Base-by-base conservation (phyloP, 164 flowering plant genomes). In the Magnolia kwangsiensis region DNA sequence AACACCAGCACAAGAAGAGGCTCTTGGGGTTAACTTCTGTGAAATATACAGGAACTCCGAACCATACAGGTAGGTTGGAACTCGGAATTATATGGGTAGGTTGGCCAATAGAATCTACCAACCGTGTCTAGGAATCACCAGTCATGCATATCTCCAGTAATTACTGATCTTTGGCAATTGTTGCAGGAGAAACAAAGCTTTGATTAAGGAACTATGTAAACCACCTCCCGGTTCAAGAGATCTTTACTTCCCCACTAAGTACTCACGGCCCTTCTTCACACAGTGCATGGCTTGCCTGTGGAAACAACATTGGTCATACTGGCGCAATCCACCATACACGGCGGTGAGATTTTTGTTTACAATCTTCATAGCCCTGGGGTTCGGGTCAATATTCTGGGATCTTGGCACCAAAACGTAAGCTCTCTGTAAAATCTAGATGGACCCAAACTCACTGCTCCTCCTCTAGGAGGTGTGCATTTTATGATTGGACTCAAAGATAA, bases 261-360 rank as follows among this genome's bases (percentile, higher is more conserved):
- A 77, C 50, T 78, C 88, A 1, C 86, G 79, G 63, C 51, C 83
- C 27, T 75, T 80, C 66, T 63, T 51, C 51, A 68, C 65, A 23
- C 86, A 85, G 72, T 85, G 80, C 73, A 67, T 75, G 72, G 88
- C 86, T 73, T 85, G 88, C 75, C 75, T 85, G 7, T 85, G 88
- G 88, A 85, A 85, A 74, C 88, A 82, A 50, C 74, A 81, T 21
- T 72, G 75, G 73, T 83, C 88, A 8, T 85, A 85, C 67, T 85
- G 88, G 88, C 67, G 86, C n/a, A 85, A 85, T 75, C 76, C 85
- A 50, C 74, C 71, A 20, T 84, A 85, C 72, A 82, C 71, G 19
- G 85, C 85, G 20, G 78, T 82, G 61, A 78, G 86, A 55, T 69
- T 83, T 27, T 64, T 80, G 59, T 82, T 83, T 51, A 82, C 86